These are phyloP conservation scores for Fusarium phyllophilum DNA, from an alignment of 2,329 filamentous ascomycete genomes.

Conservation along the genomic window DNA sequence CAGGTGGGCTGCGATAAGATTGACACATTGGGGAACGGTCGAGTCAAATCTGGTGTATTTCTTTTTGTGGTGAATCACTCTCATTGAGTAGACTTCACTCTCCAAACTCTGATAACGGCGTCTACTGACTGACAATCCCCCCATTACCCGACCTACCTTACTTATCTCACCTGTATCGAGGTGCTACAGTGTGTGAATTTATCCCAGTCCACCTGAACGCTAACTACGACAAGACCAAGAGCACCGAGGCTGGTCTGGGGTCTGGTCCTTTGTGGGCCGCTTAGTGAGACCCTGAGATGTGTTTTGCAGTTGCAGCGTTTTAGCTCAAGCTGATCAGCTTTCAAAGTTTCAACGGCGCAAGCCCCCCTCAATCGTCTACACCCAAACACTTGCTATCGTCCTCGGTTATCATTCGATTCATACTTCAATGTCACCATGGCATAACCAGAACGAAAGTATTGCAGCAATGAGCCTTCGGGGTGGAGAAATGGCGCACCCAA, in stretches of 20 bases:
- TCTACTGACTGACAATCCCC: neutral
- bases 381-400: neutral
- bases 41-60: neutral
- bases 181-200: neutral
- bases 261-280: conserved; percentile 27
- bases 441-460: conserved; percentile 32
- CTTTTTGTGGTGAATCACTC: neutral
- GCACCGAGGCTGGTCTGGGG: conserved; percentile 13
- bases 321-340: conserved; percentile 20
- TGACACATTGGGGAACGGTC: neutral
- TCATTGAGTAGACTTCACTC: neutral
- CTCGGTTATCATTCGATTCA: neutral
- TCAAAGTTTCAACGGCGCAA: conserved; percentile 35
- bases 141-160: neutral
- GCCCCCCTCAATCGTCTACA: conserved; percentile 25
- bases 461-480: conserved; percentile 36
- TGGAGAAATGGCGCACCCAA: conserved; percentile 44
- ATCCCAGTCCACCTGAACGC: conserved; percentile 2
- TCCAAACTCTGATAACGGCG: neutral
- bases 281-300: conserved; percentile 17
- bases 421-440: conserved; percentile 9
- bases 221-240: conserved; percentile 24
- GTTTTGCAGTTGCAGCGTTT: conserved; percentile 10
- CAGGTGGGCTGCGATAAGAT: neutral
- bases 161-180: neutral